phyloP scores from a whole-genome alignment of 805 yeast genomes.

The Cyberlindnera sargentensis region DNA sequence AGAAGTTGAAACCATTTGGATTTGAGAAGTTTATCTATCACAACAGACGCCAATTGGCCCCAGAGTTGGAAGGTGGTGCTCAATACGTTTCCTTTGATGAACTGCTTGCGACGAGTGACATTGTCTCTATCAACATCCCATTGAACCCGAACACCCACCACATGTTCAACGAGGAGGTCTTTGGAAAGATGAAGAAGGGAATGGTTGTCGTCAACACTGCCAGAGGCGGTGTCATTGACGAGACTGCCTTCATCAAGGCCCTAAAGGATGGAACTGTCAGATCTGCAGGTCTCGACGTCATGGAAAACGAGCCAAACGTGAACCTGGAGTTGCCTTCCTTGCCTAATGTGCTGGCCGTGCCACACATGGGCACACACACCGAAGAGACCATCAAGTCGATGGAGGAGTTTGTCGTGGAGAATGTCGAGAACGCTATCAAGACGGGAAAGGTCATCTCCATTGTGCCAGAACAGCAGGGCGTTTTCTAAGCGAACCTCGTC shows the following conservation, averaged over 20 bases:
- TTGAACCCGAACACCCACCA: slow-evolving; percentile 67
- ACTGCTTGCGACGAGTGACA: slow-evolving; percentile 54
- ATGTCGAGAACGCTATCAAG: slow-evolving; percentile 48
- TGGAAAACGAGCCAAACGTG: slow-evolving; percentile 69
- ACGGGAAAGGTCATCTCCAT: slow-evolving; percentile 65
- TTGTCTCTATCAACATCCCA: slow-evolving; percentile 72
- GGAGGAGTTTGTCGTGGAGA: slow-evolving; percentile 74
- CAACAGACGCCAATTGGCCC: slow-evolving; percentile 53
- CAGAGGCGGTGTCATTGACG: slow-evolving; percentile 79
- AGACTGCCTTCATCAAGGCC: slow-evolving; percentile 46
- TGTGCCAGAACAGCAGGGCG: slow-evolving; percentile 69
- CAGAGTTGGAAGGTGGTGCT: slow-evolving; percentile 60
- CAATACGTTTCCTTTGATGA: slow-evolving; percentile 69
- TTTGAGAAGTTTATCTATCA: slow-evolving; percentile 64
- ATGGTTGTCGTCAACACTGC: slow-evolving; percentile 77
- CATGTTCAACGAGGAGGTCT: slow-evolving; percentile 50
- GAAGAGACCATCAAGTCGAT: slow-evolving; percentile 67
- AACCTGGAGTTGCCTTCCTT: slow-evolving; percentile 51
- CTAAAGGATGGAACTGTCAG: slow-evolving; percentile 59
- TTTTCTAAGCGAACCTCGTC: not conserved
- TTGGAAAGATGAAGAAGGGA: slow-evolving; percentile 70
- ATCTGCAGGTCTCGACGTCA: slow-evolving; percentile 68
- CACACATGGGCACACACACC: slow-evolving; percentile 86
- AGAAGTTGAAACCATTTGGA: slow-evolving; percentile 70
- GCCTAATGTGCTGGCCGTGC: slow-evolving; percentile 70